phyloP scores from a whole-genome alignment of 257 asterid genomes.

The Solanum sejunctum region DNA sequence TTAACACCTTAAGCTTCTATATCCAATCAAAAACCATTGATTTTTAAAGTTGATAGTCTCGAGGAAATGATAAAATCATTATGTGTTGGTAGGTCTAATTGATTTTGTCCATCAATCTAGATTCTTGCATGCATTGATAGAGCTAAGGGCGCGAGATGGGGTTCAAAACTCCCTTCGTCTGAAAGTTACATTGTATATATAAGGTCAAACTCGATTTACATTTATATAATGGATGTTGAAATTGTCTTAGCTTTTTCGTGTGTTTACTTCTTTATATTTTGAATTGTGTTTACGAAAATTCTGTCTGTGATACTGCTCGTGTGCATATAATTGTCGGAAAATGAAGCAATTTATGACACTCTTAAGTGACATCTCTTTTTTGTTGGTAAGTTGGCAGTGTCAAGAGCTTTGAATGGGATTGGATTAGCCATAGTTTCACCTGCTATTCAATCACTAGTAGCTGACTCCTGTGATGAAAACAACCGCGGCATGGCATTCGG shows the following conservation, averaged over 20 bases:
- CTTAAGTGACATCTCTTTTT: background rate
- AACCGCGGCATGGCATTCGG: slow-evolving; percentile 81
- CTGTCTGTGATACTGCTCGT: background rate
- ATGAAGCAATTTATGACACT: background rate
- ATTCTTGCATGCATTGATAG: background rate
- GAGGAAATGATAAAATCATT: background rate
- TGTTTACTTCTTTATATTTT: background rate
- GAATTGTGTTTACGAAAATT: background rate
- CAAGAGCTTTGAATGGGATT: slow-evolving; percentile 78
- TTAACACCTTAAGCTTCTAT: background rate
- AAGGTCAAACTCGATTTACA: background rate
- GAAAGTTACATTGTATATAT: background rate
- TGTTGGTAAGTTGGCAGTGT: slow-evolving; percentile 51
- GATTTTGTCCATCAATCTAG: too few species aligned
- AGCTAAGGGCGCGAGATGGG: background rate
- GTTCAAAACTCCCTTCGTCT: background rate
- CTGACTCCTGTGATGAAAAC: slow-evolving; percentile 67
- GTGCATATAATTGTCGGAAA: background rate
- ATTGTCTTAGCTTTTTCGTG: background rate
- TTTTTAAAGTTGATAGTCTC: background rate
- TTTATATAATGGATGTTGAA: background rate
- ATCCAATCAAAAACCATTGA: background rate
- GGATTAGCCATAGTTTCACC: slow-evolving; percentile 88
- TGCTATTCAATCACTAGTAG: slow-evolving; percentile 81
- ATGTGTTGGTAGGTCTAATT: background rate